Evolutionary conservation across 2,329 filamentous ascomycete genomes (phyloP).

Genomic region (Ophiostoma populinum): DNA sequence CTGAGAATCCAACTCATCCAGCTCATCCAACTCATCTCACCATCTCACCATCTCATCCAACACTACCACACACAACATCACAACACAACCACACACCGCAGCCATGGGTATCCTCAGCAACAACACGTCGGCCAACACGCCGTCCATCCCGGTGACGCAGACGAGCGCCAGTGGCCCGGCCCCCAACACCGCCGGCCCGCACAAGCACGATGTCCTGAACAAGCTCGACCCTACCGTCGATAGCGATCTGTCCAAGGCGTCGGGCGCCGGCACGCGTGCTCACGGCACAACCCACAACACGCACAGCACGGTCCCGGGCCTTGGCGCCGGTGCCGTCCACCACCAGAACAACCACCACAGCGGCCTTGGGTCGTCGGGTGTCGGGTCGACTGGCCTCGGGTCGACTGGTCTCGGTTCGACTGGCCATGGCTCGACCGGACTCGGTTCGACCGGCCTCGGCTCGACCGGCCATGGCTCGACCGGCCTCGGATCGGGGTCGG

Average conservation of each 20-base stretch:
- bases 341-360: constrained; percentile 4
- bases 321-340: constrained; percentile 1
- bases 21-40: not conserved
- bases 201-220: constrained; percentile 23
- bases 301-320: not conserved
- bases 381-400: too few species aligned
- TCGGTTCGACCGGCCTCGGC: too few species aligned
- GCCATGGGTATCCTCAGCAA: not conserved
- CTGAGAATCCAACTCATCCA: not conserved
- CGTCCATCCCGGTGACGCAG: constrained; percentile 5
- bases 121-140: not conserved
- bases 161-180: constrained; percentile 13
- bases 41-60: not conserved
- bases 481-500: too few species aligned
- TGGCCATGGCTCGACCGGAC: too few species aligned
- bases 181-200: constrained; percentile 24
- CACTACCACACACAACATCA: constrained; percentile 2
- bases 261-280: not conserved
- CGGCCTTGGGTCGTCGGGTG: too few species aligned
- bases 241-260: constrained; percentile 14
- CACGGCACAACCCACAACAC: not conserved
- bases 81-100: not conserved
- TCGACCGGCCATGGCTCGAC: too few species aligned
- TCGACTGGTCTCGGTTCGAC: too few species aligned
- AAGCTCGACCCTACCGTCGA: constrained; percentile 25